These are phyloP conservation scores for Aspergillus sp. DNA, from an alignment of 2,329 filamentous ascomycete species.

Conservation along the genomic window DNA sequence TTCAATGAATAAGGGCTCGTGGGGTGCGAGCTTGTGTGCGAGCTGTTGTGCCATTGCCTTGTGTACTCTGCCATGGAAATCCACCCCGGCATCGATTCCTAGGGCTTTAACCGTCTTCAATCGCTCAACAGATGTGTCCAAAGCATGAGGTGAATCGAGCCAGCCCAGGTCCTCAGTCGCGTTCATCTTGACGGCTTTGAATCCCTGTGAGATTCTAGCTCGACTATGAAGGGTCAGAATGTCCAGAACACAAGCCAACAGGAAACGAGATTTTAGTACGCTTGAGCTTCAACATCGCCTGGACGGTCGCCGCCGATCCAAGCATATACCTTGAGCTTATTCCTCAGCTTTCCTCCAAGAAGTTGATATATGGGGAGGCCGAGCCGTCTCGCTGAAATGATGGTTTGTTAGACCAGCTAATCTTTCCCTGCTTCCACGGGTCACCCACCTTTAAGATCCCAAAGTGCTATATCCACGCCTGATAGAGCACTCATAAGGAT, in stretches of 20 bases:
- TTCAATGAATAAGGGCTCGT: conserved; percentile 73
- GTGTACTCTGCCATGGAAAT: conserved; percentile 76
- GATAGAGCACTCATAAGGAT: conserved; percentile 78
- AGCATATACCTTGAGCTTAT: conserved; percentile 70
- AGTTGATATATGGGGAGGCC: conserved; percentile 71
- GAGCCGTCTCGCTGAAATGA: conserved; percentile 46
- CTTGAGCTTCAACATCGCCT: conserved; percentile 62
- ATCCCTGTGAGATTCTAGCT: conserved; percentile 40
- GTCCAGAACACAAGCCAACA: background rate
- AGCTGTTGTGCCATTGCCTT: conserved; percentile 81
- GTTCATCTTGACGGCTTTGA: conserved; percentile 70
- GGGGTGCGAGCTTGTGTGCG: conserved; percentile 64
- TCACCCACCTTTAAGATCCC: conserved; percentile 66
- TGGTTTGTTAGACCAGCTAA: background rate
- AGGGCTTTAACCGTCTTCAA: conserved; percentile 55
- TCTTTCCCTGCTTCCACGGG: too few relatives aligned
- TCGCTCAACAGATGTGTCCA: background rate
- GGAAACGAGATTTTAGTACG: background rate
- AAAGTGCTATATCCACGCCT: conserved; percentile 76
- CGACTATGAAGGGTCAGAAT: background rate
- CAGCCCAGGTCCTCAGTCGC: conserved; percentile 73
- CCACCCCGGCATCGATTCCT: conserved; percentile 71
- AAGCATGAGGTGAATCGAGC: conserved; percentile 68
- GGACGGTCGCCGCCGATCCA: conserved; percentile 79
- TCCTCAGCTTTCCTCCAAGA: conserved; percentile 70